Evolutionary conservation across 2,329 filamentous ascomycete species (phyloP).

Genomic region (Aspergillus jensenii): DNA sequence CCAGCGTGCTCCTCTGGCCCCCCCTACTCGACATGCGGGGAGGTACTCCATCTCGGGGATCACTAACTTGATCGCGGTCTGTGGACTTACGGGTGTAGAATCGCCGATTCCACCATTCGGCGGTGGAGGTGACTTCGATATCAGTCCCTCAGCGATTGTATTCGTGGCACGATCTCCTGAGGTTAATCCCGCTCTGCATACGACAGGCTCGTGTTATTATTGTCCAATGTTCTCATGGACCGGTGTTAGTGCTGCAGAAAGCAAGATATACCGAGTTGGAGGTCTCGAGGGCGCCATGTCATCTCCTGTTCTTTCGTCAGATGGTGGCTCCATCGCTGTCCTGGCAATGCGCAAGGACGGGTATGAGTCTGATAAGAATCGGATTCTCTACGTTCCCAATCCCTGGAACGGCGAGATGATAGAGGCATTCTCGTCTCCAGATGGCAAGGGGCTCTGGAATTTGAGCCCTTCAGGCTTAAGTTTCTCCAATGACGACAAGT

Average conservation of each 20-base stretch:
- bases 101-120: conserved; percentile 51
- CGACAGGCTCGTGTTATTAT: conserved; percentile 47
- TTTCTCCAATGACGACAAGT: conserved; percentile 44
- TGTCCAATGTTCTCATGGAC: conserved; percentile 45
- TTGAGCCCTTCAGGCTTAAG: conserved; percentile 42
- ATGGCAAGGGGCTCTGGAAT: conserved; percentile 43
- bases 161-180: conserved; percentile 49
- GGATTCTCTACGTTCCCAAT: conserved; percentile 44
- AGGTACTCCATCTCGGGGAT: conserved; percentile 42
- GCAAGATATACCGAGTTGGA: conserved; percentile 34
- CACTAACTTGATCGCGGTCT: conserved; percentile 44
- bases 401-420: conserved; percentile 41
- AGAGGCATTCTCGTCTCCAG: conserved; percentile 38
- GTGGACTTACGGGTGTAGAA: conserved; percentile 42
- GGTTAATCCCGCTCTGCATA: conserved; percentile 48
- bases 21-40: conserved; percentile 37
- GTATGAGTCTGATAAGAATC: conserved; percentile 49
- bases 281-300: conserved; percentile 45
- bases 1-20: conserved; percentile 38
- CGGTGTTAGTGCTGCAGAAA: conserved; percentile 30
- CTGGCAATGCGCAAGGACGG: conserved; percentile 46
- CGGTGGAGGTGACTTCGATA: conserved; percentile 47
- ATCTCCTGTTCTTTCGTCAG: conserved; percentile 46
- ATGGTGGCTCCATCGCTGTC: conserved; percentile 44
- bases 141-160: conserved; percentile 45